Conservation (phyloP, 1,284 basidiomycete genomes). For the Cryptococcus jaspeensis region DNA sequence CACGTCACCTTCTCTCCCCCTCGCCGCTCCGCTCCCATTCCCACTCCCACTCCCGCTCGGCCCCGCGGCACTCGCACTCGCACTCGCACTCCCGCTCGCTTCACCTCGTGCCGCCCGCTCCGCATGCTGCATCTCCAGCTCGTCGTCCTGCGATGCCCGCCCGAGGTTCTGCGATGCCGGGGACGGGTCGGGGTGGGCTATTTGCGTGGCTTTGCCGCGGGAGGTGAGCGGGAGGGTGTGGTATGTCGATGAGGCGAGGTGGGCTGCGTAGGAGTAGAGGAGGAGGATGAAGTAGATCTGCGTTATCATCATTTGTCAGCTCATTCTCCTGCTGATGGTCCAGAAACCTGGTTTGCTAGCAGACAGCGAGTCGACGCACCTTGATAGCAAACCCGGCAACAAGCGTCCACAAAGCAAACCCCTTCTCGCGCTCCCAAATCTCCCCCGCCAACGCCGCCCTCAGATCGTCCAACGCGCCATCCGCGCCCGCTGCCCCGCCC, state of each 20-base stretch:
- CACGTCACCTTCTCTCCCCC: slow-evolving; percentile 7
- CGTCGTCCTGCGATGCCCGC: slow-evolving; percentile 22
- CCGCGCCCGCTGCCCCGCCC: slow-evolving; percentile 32
- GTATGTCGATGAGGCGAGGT: slow-evolving; percentile 89
- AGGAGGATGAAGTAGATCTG: slow-evolving; percentile 90
- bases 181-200: slow-evolving; percentile 28
- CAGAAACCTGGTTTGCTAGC: background rate
- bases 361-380: slow-evolving; percentile 56
- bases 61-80: background rate
- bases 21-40: slow-evolving; percentile 12
- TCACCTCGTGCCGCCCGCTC: slow-evolving; percentile 11
- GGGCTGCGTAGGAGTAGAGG: slow-evolving; percentile 90
- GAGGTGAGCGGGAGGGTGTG: slow-evolving; percentile 67
- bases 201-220: slow-evolving; percentile 27
- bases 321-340: background rate
- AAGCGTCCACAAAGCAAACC: slow-evolving; percentile 70
- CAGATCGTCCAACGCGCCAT: slow-evolving; percentile 61
- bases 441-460: slow-evolving; percentile 67
- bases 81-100: slow-evolving; percentile 15
- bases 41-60: slow-evolving; percentile 3
- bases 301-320: background rate
- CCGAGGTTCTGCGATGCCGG: slow-evolving; percentile 20
- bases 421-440: slow-evolving; percentile 90
- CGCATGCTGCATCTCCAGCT: slow-evolving; percentile 10
- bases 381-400: slow-evolving; percentile 83